Evolutionary conservation across 371 early-diverging fungal species (phyloP).

Genomic region (Homolaphlyctis polyrhiza): DNA sequence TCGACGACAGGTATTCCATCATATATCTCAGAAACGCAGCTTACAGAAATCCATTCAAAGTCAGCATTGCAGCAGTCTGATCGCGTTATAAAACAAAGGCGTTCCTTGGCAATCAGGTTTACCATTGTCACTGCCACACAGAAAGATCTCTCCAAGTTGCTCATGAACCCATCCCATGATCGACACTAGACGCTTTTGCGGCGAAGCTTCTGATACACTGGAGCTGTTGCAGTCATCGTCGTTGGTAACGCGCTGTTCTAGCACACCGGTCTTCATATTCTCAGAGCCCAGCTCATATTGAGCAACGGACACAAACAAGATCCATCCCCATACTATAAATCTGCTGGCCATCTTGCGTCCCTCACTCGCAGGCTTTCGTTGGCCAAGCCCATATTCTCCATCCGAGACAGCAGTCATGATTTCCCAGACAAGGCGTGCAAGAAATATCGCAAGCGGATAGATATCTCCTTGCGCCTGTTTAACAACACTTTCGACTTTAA

Average conservation of each 20-base stretch:
- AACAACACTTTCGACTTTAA: too few species aligned
- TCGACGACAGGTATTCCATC: slow-evolving; percentile 1
- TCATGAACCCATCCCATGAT: slow-evolving; percentile 9
- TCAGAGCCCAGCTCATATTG: too few species aligned
- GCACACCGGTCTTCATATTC: too few species aligned
- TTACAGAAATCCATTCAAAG: too few species aligned
- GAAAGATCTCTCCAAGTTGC: slow-evolving; percentile 8
- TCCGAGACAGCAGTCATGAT: not conserved
- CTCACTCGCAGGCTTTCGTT: not conserved
- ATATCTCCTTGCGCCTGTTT: slow-evolving; percentile 3
- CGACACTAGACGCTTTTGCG: slow-evolving; percentile 1
- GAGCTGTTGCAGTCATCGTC: too few species aligned
- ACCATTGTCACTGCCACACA: slow-evolving; percentile 11
- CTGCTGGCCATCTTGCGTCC: not conserved
- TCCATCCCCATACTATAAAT: not conserved
- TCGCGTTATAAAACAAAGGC: not conserved
- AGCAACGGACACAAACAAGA: not conserved
- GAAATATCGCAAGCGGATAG: not conserved
- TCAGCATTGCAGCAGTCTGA: not conserved
- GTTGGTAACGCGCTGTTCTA: too few species aligned
- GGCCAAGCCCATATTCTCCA: not conserved
- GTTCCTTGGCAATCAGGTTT: too few species aligned
- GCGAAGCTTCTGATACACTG: not conserved
- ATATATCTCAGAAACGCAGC: slow-evolving; percentile 6
- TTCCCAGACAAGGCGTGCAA: slow-evolving; percentile 3